Evolutionary conservation across 2,329 filamentous ascomycete genomes (phyloP).

Genomic region (Colletotrichum orchidophilum): DNA sequence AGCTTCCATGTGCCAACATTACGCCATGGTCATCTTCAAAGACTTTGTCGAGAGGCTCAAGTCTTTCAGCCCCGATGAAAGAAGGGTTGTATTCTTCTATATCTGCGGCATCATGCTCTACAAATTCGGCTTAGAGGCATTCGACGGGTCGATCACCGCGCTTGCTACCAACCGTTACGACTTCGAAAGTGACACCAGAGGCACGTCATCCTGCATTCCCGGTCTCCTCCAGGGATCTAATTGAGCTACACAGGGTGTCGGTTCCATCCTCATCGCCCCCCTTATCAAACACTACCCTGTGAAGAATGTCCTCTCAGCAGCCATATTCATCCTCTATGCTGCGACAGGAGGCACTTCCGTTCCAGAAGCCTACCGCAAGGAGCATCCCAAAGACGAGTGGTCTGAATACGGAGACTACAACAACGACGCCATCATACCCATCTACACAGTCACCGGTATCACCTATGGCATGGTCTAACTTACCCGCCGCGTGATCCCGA

Average conservation of each 20-base stretch:
- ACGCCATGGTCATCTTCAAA: neutral
- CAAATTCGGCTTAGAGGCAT: constrained; percentile 61
- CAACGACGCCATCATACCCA: constrained; percentile 59
- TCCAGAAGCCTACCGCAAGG: constrained; percentile 38
- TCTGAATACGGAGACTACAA: constrained; percentile 58
- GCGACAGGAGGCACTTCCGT: constrained; percentile 56
- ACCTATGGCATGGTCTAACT: constrained; percentile 61
- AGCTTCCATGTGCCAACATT: too few species aligned
- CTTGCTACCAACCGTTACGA: constrained; percentile 61
- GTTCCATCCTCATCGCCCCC: constrained; percentile 59
- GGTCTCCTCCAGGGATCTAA: constrained; percentile 58
- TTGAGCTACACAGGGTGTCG: constrained; percentile 60
- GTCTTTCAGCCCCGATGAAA: constrained; percentile 46
- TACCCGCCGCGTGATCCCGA: constrained; percentile 59
- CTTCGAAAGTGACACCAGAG: constrained; percentile 13
- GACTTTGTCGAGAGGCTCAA: constrained; percentile 6
- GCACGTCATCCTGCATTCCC: constrained; percentile 43
- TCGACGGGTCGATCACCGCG: constrained; percentile 59
- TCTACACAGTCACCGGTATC: constrained; percentile 54
- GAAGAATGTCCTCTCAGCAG: constrained; percentile 53
- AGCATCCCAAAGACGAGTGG: constrained; percentile 48
- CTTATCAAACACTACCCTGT: constrained; percentile 58
- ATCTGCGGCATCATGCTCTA: constrained; percentile 61
- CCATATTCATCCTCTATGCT: constrained; percentile 57
- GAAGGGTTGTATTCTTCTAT: constrained; percentile 56